A percentile compares a stretch with the other conserved stretches of the same genome.
phyloP scores from a whole-genome alignment of 148 eudicot genomes.

The Spergularia marina region DNA sequence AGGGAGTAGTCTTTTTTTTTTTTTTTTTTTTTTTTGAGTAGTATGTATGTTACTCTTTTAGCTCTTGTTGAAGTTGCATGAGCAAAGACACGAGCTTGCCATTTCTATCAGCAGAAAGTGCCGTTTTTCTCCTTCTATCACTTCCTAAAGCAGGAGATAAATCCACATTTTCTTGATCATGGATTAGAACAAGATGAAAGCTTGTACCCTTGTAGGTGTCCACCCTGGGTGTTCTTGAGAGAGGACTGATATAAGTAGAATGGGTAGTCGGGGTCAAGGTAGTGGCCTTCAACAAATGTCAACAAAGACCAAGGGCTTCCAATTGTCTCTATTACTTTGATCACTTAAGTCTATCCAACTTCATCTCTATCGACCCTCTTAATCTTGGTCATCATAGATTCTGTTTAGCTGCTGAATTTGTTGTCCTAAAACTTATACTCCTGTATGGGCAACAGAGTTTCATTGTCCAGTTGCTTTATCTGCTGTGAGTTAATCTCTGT shows the following conservation, averaged over 20 bases:
- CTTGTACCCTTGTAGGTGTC: neutral
- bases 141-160: neutral
- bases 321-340: neutral
- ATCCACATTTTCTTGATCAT: conserved; percentile 5
- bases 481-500: no score
- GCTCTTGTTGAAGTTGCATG: neutral
- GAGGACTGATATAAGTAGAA: neutral
- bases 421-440: neutral
- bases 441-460: no score
- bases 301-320: neutral
- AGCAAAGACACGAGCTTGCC: neutral
- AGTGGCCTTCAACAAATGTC: neutral
- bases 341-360: neutral
- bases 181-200: neutral
- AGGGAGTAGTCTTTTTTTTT: neutral
- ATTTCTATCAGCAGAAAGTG: neutral
- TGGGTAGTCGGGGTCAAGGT: neutral
- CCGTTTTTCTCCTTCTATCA: no score
- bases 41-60: neutral
- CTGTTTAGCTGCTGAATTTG: neutral
- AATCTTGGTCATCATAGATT: neutral
- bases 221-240: neutral
- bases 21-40: neutral
- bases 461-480: neutral
- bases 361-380: neutral